Conservation (phyloP, 495 filamentous ascomycete species). For the Annulohypoxylon maeteangense region DNA sequence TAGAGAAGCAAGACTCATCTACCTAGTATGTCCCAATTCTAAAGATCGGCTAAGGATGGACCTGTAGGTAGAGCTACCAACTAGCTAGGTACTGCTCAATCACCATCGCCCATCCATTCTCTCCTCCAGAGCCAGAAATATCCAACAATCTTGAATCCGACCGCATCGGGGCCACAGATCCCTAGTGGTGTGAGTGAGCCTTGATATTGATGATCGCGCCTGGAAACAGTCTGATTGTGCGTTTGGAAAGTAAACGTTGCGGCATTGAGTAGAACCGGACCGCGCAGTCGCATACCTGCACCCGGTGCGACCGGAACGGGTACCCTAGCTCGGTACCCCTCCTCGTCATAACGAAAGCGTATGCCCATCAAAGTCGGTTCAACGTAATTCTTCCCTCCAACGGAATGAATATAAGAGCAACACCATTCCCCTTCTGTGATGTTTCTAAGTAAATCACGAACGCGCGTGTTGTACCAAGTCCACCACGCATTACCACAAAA, state of each 20-base stretch:
- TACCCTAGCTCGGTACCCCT: too few species aligned
- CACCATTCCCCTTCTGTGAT: constrained; percentile 39
- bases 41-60: too few species aligned
- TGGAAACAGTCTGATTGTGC: too few species aligned
- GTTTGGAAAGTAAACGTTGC: too few species aligned
- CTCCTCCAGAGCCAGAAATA: constrained; percentile 42
- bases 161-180: constrained; percentile 23
- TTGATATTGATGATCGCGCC: too few species aligned
- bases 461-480: constrained; percentile 40
- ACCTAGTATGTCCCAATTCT: too few species aligned
- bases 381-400: not conserved
- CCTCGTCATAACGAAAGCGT: constrained; percentile 5
- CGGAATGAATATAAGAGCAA: constrained; percentile 8
- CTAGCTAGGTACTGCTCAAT: not conserved
- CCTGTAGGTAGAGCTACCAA: too few species aligned
- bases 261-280: too few species aligned
- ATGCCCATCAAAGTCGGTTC: constrained; percentile 11
- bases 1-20: too few species aligned
- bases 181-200: constrained; percentile 32
- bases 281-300: too few species aligned
- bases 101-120: constrained; percentile 22
- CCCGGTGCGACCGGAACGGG: too few species aligned
- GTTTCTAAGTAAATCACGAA: constrained; percentile 20
- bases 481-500: constrained; percentile 37
- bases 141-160: constrained; percentile 3